Evolutionary conservation across 768 basidiomycete genomes (phyloP).

Genomic region (Lentinus brumalis): DNA sequence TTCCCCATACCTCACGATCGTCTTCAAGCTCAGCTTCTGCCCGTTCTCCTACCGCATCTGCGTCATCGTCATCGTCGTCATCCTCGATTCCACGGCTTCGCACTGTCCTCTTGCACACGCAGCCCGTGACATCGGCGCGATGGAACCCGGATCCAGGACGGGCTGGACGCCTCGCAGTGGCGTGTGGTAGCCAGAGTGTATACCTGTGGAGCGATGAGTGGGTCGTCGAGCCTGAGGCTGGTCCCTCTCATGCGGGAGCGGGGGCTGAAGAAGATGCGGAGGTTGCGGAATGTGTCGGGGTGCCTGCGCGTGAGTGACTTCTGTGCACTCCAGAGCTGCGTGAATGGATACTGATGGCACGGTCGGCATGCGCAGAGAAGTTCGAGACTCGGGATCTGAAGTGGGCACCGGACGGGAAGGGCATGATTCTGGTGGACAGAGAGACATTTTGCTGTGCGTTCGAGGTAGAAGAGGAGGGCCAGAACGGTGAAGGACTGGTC

Average conservation of each 20-base stretch:
- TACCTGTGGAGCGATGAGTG: slow-evolving; percentile 87
- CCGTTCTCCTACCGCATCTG: neutral
- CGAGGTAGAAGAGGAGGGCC: slow-evolving; percentile 51
- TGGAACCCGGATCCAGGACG: slow-evolving; percentile 83
- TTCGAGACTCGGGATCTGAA: slow-evolving; percentile 70
- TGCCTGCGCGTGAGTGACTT: slow-evolving; percentile 76
- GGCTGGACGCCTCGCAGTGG: slow-evolving; percentile 67
- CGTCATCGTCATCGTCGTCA: neutral
- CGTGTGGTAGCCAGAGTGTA: slow-evolving; percentile 66
- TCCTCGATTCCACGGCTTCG: slow-evolving; percentile 54
- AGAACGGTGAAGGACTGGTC: neutral
- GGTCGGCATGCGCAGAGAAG: slow-evolving; percentile 45
- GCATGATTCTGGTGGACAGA: slow-evolving; percentile 72
- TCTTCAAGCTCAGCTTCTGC: neutral
- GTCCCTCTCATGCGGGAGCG: neutral
- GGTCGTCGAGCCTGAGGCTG: slow-evolving; percentile 45
- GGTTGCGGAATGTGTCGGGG: slow-evolving; percentile 88
- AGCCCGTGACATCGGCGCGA: slow-evolving; percentile 61
- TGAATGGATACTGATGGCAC: neutral
- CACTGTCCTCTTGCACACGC: slow-evolving; percentile 65
- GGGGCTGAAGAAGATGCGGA: slow-evolving; percentile 60
- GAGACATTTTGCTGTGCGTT: slow-evolving; percentile 86
- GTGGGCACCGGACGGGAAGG: slow-evolving; percentile 90
- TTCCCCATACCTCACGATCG: slow-evolving; percentile 1
- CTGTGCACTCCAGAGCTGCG: neutral